Base-by-base conservation (phyloP, 768 basidiomycete genomes). In the Agrocybe pediades region DNA sequence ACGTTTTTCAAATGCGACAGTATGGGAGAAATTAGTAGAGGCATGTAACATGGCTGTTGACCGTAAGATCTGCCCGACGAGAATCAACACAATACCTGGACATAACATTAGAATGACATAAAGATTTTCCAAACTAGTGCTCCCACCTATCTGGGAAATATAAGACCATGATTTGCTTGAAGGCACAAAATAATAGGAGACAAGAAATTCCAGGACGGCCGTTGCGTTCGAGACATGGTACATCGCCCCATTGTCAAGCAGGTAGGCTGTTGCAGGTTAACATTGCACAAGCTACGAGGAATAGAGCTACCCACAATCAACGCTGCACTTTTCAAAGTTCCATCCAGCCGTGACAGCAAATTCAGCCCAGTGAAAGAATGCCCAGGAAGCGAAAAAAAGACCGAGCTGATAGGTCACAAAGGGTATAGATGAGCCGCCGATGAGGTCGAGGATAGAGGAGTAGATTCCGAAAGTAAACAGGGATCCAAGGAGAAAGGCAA, bases 31-130 rank as follows among this genome's bases (percentile, higher is more conserved):
- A 65, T 91, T 97, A 49, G 85, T 86, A 15, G 90, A 83, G 1
- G 97, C 97, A 58, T 95, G 92, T 48, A 97, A 88, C 97, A 99
- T 99, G n/a, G 97, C 95, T 19, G 80, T 63, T 7, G 95, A 95
- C 44, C 97, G 83, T 56, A 98, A 66, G 2, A 73, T 58, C 71
- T 99, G 97, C 6, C 93, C 93, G 19, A 78, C 51, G 16, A 90
- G 19, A 9, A 88, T 84, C 57, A 92, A 42, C 1, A 73, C 41
- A 36, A 92, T 70, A 20, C 92, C 95, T 95, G 55, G 11, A 6
- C 13, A 13, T 5, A 36, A 13, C 13, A 13, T 36, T 6, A 47
- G 41, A 57, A 47, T 15, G 13, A 46, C 24, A 36, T 46, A n/a
- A 46, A 40, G 21, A 23, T 19, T 44, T 24, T 33, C 27, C 17